These are phyloP conservation scores for Cornus controversa DNA, from an alignment of 148 eudicot genomes.

Conservation along the genomic window DNA sequence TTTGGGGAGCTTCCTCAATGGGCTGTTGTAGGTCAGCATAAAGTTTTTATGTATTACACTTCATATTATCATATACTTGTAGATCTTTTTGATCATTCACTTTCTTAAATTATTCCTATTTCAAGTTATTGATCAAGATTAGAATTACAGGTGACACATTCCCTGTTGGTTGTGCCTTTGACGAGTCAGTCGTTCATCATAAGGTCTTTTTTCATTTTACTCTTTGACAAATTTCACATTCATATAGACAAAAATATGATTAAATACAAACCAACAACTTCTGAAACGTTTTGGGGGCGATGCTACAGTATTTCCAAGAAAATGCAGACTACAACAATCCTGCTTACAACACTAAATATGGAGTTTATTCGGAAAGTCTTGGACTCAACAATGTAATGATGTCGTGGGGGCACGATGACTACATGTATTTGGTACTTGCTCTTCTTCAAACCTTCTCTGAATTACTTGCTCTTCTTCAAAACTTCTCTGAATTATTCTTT, in stretches of 20 bases:
- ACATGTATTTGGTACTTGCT: conserved; percentile 54
- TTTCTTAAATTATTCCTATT: background rate
- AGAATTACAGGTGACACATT: conserved; percentile 58
- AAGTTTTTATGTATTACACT: background rate
- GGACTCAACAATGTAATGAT: conserved; percentile 53
- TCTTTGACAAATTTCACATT: background rate
- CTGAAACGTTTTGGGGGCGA: background rate
- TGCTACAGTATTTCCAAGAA: conserved; percentile 40
- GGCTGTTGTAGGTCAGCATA: conserved; percentile 73
- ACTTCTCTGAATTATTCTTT: background rate
- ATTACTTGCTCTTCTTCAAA: background rate
- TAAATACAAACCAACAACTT: background rate
- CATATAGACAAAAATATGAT: too few relatives aligned
- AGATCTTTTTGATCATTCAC: background rate
- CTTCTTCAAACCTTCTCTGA: background rate
- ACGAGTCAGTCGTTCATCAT: conserved; percentile 75
- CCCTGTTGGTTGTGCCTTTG: conserved; percentile 92
- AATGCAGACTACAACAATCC: conserved; percentile 41
- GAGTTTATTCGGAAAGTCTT: conserved; percentile 39
- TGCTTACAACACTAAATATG: conserved; percentile 43
- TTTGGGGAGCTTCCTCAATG: conserved; percentile 92
- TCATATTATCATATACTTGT: background rate
- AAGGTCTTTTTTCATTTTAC: conserved; percentile 44
- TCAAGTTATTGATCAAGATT: background rate
- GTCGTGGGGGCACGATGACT: conserved; percentile 72